Evolutionary conservation across 345 rosid genomes (phyloP).

Genomic region (Euphorbia lathyris): DNA sequence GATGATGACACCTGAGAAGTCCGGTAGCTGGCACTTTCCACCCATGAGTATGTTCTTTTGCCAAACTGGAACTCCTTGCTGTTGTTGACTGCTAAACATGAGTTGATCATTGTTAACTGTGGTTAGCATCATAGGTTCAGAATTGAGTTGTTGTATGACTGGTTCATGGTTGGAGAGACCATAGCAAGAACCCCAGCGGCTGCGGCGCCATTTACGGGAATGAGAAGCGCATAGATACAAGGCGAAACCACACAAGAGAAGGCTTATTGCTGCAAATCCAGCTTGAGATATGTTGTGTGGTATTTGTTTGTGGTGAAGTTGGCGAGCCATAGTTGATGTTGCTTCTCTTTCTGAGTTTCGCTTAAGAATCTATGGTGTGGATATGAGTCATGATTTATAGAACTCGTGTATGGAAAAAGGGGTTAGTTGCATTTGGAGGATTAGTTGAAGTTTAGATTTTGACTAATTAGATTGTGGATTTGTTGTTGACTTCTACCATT

Average conservation of each 20-base stretch:
- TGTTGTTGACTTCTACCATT: conserved; percentile 24
- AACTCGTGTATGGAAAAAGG: conserved; percentile 17
- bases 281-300: conserved; percentile 31
- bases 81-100: conserved; percentile 36
- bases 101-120: conserved; percentile 20
- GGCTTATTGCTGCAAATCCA: conserved; percentile 38
- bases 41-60: conserved; percentile 93
- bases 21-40: conserved; percentile 83
- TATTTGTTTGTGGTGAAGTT: conserved; percentile 20
- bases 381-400: too few species aligned
- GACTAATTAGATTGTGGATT: conserved; percentile 28
- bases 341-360: background rate
- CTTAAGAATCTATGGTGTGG: too few species aligned
- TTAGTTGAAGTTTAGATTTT: conserved; percentile 14
- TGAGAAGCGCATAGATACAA: conserved; percentile 57
- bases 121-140: conserved; percentile 25
- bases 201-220: conserved; percentile 42
- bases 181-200: conserved; percentile 51
- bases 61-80: conserved; percentile 50
- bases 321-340: conserved; percentile 43
- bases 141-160: conserved; percentile 54
- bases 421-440: conserved; percentile 43
- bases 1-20: conserved; percentile 81
- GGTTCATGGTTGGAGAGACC: conserved; percentile 49
- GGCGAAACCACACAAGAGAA: conserved; percentile 48